phyloP scores from a whole-genome alignment of 208 protist genomes.

The Trichomonas tenax region DNA sequence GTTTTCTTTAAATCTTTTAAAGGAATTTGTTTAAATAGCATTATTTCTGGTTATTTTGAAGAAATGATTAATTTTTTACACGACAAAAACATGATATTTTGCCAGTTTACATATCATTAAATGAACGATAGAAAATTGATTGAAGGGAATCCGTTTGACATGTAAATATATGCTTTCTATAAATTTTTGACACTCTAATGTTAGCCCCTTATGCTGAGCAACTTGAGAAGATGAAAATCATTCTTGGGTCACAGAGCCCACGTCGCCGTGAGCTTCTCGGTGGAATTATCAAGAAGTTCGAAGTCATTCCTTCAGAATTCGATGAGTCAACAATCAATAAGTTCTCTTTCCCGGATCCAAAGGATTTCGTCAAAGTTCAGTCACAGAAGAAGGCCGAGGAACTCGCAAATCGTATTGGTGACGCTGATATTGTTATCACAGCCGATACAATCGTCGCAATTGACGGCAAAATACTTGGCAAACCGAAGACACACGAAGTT shows the following conservation, averaged over 20 bases:
- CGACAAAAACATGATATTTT: too few relatives aligned
- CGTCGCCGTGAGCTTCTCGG: neutral
- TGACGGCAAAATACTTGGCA: neutral
- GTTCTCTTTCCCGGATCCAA: neutral
- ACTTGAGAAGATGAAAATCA: constrained; percentile 13
- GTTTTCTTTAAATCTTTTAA: too few relatives aligned
- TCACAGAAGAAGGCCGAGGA: neutral
- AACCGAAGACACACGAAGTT: neutral
- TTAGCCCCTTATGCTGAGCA: neutral
- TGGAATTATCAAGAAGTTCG: neutral
- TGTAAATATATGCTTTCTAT: too few relatives aligned
- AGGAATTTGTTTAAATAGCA: too few relatives aligned
- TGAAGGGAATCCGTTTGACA: too few relatives aligned
- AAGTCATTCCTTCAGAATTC: constrained; percentile 1
- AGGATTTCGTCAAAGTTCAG: neutral
- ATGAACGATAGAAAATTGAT: too few relatives aligned
- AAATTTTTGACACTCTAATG: too few relatives aligned
- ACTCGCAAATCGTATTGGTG: neutral
- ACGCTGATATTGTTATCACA: neutral
- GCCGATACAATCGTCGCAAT: constrained; percentile 7
- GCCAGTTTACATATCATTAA: too few relatives aligned
- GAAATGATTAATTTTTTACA: too few relatives aligned
- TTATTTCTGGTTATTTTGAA: too few relatives aligned
- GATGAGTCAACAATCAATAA: constrained; percentile 11
- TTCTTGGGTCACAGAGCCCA: neutral